phyloP scores from a whole-genome alignment of 768 basidiomycete genomes.

The Xerocomus potaroensis region DNA sequence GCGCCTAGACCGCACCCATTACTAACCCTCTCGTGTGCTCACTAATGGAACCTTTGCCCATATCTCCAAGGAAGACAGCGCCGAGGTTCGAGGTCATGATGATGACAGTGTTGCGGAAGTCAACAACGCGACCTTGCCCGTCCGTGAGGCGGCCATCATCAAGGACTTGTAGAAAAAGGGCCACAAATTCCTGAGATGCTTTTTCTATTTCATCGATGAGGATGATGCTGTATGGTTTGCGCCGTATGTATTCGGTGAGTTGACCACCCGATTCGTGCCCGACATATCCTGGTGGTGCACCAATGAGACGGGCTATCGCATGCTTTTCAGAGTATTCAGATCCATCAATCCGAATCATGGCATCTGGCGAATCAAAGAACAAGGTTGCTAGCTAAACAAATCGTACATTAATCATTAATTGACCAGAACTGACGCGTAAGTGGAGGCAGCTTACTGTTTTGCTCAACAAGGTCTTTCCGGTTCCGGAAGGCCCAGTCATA shows the following conservation, averaged over 20 bases:
- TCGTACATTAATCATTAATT: background rate
- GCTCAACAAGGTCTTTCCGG: conserved; percentile 84
- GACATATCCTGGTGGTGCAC: conserved; percentile 81
- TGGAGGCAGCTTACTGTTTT: conserved; percentile 87
- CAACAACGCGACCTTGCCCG: conserved; percentile 84
- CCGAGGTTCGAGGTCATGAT: conserved; percentile 95
- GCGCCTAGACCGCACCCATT: conserved; percentile 71
- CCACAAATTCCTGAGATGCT: conserved; percentile 72
- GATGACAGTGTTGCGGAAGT: conserved; percentile 89
- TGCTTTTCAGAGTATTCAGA: conserved; percentile 90
- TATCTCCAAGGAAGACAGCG: conserved; percentile 69
- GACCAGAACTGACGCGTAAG: background rate
- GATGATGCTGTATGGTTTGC: conserved; percentile 85
- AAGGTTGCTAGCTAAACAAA: conserved; percentile 69
- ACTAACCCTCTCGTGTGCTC: conserved; percentile 60
- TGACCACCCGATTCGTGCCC: conserved; percentile 90
- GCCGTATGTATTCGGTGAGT: conserved; percentile 87
- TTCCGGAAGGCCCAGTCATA: conserved; percentile 89
- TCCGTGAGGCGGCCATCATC: conserved; percentile 93
- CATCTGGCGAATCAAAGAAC: conserved; percentile 87
- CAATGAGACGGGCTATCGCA: conserved; percentile 65
- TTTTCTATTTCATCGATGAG: conserved; percentile 91
- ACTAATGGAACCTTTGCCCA: conserved; percentile 66
- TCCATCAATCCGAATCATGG: conserved; percentile 90
- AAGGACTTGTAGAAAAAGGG: conserved; percentile 76